Evolutionary conservation across 257 asterid genomes (phyloP).

Genomic region (Gentiana macrophylla): DNA sequence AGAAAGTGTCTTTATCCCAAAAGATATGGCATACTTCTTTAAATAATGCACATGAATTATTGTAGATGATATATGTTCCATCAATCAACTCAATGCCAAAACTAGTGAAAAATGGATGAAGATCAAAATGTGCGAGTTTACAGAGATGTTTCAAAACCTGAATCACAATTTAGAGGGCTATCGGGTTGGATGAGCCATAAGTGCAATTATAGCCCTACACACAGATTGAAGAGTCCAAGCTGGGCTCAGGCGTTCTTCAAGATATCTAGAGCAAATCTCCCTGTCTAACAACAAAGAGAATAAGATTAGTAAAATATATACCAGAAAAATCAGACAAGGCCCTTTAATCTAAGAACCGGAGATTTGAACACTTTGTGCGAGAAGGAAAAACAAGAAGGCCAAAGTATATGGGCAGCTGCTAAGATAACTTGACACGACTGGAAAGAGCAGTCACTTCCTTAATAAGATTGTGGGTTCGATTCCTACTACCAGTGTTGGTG

Average conservation of each 20-base stretch:
- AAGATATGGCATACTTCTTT: background rate
- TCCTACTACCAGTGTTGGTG: too few species aligned
- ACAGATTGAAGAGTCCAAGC: conserved; percentile 99
- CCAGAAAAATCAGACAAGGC: too few species aligned
- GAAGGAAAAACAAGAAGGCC: too few species aligned
- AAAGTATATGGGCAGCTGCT: too few species aligned
- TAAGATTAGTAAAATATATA: background rate
- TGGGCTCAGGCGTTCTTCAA: conserved; percentile 98
- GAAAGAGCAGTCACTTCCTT: too few species aligned
- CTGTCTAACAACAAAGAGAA: conserved; percentile 40
- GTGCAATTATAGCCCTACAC: conserved; percentile 95
- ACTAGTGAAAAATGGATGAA: background rate
- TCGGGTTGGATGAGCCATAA: conserved; percentile 99
- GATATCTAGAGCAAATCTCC: conserved; percentile 99
- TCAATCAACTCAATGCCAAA: too few species aligned
- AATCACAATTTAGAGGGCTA: conserved; percentile 98
- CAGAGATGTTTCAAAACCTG: conserved; percentile 40
- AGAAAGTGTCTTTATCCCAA: too few species aligned
- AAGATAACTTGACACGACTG: too few species aligned
- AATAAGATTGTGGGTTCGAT: too few species aligned
- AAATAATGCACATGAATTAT: background rate
- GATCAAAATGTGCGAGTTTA: background rate
- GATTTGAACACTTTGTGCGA: too few species aligned
- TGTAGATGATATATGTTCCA: background rate
- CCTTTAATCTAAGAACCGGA: too few species aligned